phyloP scores from a whole-genome alignment of 139 green algal species.

The Pseudopediastrum boryanum region DNA sequence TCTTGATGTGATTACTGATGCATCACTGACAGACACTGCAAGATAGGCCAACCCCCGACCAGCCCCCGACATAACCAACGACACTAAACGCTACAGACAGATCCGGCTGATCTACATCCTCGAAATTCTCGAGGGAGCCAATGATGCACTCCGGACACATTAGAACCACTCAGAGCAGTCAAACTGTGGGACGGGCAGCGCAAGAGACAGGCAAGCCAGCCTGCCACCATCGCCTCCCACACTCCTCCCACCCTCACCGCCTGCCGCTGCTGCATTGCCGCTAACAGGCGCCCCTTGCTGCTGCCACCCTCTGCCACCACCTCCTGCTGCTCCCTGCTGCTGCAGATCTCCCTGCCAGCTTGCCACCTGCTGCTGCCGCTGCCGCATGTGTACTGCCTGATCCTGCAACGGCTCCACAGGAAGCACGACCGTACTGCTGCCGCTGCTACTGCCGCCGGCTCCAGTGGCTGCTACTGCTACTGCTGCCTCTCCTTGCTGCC shows the following conservation, averaged over 20 bases:
- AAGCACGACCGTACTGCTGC: not conserved
- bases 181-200: slow-evolving; percentile 26
- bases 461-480: slow-evolving; percentile 5
- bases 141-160: too few species aligned
- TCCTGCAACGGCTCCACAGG: not conserved
- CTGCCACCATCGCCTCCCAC: not conserved
- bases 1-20: too few species aligned
- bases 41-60: too few species aligned
- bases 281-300: not conserved
- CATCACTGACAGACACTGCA: too few species aligned
- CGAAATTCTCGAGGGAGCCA: too few species aligned
- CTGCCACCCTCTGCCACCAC: not conserved
- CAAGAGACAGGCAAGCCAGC: slow-evolving; percentile 27
- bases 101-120: too few species aligned
- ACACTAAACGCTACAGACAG: too few species aligned
- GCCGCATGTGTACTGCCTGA: not conserved
- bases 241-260: not conserved
- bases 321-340: not conserved
- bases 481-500: slow-evolving; percentile 9
- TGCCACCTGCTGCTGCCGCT: not conserved
- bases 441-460: not conserved
- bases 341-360: not conserved
- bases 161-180: too few species aligned
- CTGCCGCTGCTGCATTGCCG: not conserved
- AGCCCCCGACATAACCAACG: too few species aligned